Percentiles rank a stretch among this genome's conserved stretches.
Evolutionary conservation across 2,329 filamentous ascomycete genomes (phyloP).

Genomic region (Curvularia hawaiiensis): DNA sequence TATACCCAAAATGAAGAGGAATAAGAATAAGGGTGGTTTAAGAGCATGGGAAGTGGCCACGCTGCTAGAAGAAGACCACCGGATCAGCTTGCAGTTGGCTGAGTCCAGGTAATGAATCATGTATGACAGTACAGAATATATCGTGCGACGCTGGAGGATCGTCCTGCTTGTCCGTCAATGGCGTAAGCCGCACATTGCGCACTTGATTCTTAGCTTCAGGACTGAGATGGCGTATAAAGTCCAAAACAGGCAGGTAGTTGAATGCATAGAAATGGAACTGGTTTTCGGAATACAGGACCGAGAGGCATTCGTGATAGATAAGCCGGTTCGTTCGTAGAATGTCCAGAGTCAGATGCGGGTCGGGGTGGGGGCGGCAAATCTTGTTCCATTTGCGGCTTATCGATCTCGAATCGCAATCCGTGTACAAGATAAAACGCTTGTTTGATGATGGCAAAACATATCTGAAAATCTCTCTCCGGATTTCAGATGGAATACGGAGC

Average conservation of each 20-base stretch:
- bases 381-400: conserved; percentile 48
- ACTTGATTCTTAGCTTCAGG: conserved; percentile 47
- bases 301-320: conserved; percentile 48
- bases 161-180: conserved; percentile 44
- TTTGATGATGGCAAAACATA: conserved; percentile 46
- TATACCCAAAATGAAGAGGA: conserved; percentile 10
- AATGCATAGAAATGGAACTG: conserved; percentile 48
- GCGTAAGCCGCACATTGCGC: conserved; percentile 43
- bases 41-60: not conserved
- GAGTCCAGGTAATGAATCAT: conserved; percentile 45
- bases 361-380: conserved; percentile 42
- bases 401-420: conserved; percentile 48
- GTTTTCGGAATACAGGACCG: conserved; percentile 48
- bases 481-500: conserved; percentile 47
- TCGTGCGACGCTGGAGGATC: conserved; percentile 44
- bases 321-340: conserved; percentile 46
- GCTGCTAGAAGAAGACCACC: conserved; percentile 41
- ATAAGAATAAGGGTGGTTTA: not conserved
- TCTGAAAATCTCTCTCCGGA: conserved; percentile 46
- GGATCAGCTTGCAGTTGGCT: conserved; percentile 46
- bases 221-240: conserved; percentile 47
- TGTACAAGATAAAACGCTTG: conserved; percentile 54
- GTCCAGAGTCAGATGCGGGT: conserved; percentile 41
- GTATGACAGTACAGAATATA: conserved; percentile 47
- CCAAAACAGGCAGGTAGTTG: conserved; percentile 47